These are phyloP conservation scores for Microsporum ferrugineum DNA, from an alignment of 2,329 filamentous ascomycete species.

Conservation along the genomic window DNA sequence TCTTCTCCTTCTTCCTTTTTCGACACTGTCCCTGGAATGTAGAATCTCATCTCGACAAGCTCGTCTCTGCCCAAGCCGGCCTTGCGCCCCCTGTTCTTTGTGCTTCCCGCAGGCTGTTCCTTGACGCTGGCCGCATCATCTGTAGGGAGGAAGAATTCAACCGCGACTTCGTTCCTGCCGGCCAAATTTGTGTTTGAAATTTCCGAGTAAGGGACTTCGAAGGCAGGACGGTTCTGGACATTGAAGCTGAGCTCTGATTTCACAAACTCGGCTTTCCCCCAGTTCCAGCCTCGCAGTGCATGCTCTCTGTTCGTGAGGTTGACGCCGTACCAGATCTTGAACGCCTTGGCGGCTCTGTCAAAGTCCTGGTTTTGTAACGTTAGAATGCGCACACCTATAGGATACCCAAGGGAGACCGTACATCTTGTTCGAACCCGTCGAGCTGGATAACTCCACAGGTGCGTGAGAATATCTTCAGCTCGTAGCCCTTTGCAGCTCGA, in stretches of 20 bases:
- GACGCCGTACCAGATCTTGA: slow-evolving; percentile 97
- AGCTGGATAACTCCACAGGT: slow-evolving; percentile 80
- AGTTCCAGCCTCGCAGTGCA: slow-evolving; percentile 94
- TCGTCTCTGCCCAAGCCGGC: slow-evolving; percentile 81
- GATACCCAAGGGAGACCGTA: slow-evolving; percentile 16
- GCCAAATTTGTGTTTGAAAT: slow-evolving; percentile 96
- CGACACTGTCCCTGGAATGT: slow-evolving; percentile 82
- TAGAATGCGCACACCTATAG: slow-evolving; percentile 2
- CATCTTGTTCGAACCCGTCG: slow-evolving; percentile 87
- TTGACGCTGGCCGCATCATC: slow-evolving; percentile 62
- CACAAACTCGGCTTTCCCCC: slow-evolving; percentile 95
- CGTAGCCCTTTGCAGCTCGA: slow-evolving; percentile 79
- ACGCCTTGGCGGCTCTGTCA: slow-evolving; percentile 79
- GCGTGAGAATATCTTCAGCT: slow-evolving; percentile 80
- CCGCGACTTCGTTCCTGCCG: slow-evolving; percentile 92
- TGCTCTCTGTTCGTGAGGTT: slow-evolving; percentile 88
- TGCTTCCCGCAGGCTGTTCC: slow-evolving; percentile 59
- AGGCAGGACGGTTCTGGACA: slow-evolving; percentile 90
- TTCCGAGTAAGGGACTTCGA: slow-evolving; percentile 93
- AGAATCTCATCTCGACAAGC: slow-evolving; percentile 96
- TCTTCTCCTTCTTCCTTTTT: slow-evolving; percentile 50
- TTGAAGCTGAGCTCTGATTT: slow-evolving; percentile 94
- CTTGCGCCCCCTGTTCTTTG: slow-evolving; percentile 69
- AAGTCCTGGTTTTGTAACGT: slow-evolving; percentile 51
- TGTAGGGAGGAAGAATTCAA: slow-evolving; percentile 74